Percentiles rank a stretch among this genome's conserved stretches.
These are phyloP conservation scores for Capronia epimyces DNA, from an alignment of 2,329 filamentous ascomycete species.

Conservation along the genomic window DNA sequence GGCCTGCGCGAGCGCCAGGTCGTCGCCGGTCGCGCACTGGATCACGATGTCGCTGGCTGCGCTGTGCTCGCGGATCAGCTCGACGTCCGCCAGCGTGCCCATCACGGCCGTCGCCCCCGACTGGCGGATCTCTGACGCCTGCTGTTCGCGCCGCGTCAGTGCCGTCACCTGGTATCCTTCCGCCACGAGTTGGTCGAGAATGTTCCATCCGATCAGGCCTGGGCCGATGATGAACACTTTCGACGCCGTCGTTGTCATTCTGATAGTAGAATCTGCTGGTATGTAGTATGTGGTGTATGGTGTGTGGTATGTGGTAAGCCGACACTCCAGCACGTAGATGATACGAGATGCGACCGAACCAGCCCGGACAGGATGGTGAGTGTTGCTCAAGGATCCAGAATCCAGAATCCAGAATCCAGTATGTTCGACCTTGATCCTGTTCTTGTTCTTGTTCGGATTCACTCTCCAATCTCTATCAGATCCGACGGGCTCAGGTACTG, in stretches of 20 bases:
- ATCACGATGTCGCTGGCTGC: conserved; percentile 41
- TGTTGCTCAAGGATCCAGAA: no score
- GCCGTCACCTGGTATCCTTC: conserved; percentile 43
- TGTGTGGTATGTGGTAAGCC: no score
- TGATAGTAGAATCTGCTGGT: no score
- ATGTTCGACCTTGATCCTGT: no score
- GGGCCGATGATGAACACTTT: conserved; percentile 23
- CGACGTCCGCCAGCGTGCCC: conserved; percentile 39
- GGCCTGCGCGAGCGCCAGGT: conserved; percentile 42
- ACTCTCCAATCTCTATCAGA: no score
- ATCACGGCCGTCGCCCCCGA: conserved; percentile 37
- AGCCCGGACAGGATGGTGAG: no score
- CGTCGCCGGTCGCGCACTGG: conserved; percentile 47
- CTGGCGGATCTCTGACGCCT: conserved; percentile 11
- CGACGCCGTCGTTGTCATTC: neutral
- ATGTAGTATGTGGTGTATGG: no score
- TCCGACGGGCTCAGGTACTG: no score
- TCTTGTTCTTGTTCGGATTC: no score
- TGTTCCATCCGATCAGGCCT: conserved; percentile 37
- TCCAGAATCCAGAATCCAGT: no score
- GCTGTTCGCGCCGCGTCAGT: conserved; percentile 27
- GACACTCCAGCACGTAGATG: no score
- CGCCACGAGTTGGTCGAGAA: conserved; percentile 42
- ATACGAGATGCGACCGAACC: no score
- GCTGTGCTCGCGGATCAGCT: conserved; percentile 37